Base-by-base conservation (phyloP, 495 filamentous ascomycete genomes). In the Penicillium turbatum region DNA sequence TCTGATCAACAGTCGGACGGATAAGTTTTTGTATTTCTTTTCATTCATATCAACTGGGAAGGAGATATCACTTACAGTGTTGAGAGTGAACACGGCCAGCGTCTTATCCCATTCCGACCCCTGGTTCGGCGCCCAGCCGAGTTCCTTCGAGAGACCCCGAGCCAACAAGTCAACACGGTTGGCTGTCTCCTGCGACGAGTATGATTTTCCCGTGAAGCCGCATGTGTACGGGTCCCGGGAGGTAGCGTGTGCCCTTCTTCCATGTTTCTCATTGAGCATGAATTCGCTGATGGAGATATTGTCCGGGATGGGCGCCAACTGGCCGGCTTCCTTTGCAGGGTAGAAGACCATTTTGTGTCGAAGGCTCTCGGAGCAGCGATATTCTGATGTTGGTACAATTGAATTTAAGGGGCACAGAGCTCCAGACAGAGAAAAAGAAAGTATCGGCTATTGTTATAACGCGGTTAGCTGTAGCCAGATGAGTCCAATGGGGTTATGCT, bases 81-180 rank as follows among this genome's bases (percentile, higher is more conserved):
- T 96, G 48, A 92, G 57, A 32, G 83, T 85, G 68, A 89, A 95
- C 10, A 92, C 70, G 10, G 79, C 85, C 42, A 90, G 60, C 19
- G 90, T 84, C 71, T 93, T 96, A 60, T 96, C 91, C 86, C 87
- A 95, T 62, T 91, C 87, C 0, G 81, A 81, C 17, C 89, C 89
- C 53, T 79, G 59, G 57, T 92, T 92, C 7, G 86, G 81, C 26
- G 76, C 58, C 86, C 88, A 95, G 43, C 82, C 84, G 58, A 93
- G 71, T 56, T 88, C 83, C 62, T 89, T 86, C 8, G 82, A 73
- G 5, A 96, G 68, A 5, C 79, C 84, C 47, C 85, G 80, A 12
- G 89, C 81, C n/a, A 95, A 74, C 39, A 77, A 72, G 15, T 91
- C 82, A 3, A 87, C 80, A 2, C 90, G 80, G 39, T 85, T 77